phyloP scores from a whole-genome alignment of 331 rosid genomes.

The Saraca asoca region DNA sequence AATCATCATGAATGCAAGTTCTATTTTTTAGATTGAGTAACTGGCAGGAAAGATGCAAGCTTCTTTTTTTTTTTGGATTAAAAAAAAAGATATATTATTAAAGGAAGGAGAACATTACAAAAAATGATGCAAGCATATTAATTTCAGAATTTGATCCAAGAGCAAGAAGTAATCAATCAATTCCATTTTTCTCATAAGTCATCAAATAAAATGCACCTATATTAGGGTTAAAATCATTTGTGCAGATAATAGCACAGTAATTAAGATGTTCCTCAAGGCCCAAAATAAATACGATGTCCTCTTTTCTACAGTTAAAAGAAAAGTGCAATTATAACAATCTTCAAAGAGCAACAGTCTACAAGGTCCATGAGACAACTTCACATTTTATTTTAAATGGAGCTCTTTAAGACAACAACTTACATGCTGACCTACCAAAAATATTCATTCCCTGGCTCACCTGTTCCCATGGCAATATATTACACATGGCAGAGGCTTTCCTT shows the following conservation, averaged over 20 bases:
- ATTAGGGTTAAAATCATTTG: constrained; percentile 14
- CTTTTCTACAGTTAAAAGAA: neutral
- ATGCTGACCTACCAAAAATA: constrained; percentile 8
- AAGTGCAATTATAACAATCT: neutral
- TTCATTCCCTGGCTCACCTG: constrained; percentile 55
- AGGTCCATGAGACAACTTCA: constrained; percentile 15
- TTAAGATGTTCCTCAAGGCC: neutral
- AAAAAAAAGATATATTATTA: too few relatives aligned
- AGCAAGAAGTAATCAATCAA: constrained; percentile 16
- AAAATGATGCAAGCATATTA: constrained; percentile 2
- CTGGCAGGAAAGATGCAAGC: constrained; percentile 4
- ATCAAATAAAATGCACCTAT: neutral
- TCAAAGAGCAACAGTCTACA: constrained; percentile 5
- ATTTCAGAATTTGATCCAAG: neutral
- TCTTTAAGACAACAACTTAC: constrained; percentile 23
- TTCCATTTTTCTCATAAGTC: neutral
- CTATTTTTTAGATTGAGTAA: neutral
- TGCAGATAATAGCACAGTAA: neutral
- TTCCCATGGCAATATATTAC: constrained; percentile 98
- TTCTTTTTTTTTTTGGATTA: too few relatives aligned
- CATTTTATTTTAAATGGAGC: constrained; percentile 26
- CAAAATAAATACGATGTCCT: neutral
- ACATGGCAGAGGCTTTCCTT: constrained; percentile 89
- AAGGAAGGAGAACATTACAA: too few relatives aligned
- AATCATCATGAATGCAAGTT: constrained; percentile 2